A percentile compares a stretch with the other conserved stretches of the same genome.
These are phyloP conservation scores for Leishmania major DNA, from an alignment of 208 protist species.

Conservation along the genomic window DNA sequence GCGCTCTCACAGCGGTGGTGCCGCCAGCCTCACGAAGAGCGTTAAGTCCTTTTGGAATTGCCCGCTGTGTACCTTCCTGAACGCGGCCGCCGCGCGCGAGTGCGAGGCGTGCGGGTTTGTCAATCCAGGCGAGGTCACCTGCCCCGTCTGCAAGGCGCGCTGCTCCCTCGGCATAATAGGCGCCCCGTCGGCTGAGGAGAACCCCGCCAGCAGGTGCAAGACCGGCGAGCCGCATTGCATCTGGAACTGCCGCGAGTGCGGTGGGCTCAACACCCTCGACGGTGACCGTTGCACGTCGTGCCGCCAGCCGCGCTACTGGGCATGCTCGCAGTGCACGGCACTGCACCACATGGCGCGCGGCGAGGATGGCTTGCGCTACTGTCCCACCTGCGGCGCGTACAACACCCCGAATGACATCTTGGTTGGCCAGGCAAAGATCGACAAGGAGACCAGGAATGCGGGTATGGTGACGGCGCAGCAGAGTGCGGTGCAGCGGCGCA, in stretches of 20 bases:
- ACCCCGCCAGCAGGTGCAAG: constrained; percentile 27
- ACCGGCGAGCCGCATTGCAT: constrained; percentile 56
- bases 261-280: constrained; percentile 58
- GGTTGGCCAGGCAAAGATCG: constrained; percentile 48
- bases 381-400: constrained; percentile 54
- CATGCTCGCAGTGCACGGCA: constrained; percentile 64
- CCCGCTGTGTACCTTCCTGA: constrained; percentile 63
- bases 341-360: constrained; percentile 45
- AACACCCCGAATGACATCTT: constrained; percentile 78
- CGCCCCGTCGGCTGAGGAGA: neutral
- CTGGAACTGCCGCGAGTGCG: constrained; percentile 69
- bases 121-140: constrained; percentile 36
- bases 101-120: constrained; percentile 53
- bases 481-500: constrained; percentile 3
- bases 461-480: constrained; percentile 36
- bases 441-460: constrained; percentile 36
- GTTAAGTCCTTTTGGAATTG: constrained; percentile 43
- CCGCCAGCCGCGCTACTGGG: constrained; percentile 50
- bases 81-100: constrained; percentile 21
- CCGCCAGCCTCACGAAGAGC: neutral
- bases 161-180: constrained; percentile 24
- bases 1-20: neutral
- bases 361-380: constrained; percentile 67
- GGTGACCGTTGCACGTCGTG: constrained; percentile 59
- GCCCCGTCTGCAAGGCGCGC: constrained; percentile 30